Evolutionary conservation across 495 filamentous ascomycete species (phyloP).

Genomic region (Friedmanniomyces endolithicus): DNA sequence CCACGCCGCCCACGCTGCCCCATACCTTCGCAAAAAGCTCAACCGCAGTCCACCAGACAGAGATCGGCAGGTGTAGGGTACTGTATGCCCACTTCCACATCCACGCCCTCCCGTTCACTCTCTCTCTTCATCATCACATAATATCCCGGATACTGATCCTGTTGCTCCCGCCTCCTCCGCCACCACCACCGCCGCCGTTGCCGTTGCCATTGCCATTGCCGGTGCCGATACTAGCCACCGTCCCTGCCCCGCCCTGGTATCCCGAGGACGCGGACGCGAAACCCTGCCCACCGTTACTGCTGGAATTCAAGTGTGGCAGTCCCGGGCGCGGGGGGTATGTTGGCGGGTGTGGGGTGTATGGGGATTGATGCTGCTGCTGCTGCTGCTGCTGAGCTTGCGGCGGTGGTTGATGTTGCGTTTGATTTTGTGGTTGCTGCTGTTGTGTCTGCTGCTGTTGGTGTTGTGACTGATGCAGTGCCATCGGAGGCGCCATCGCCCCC

Average conservation of each 20-base stretch:
- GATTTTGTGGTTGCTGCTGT: background rate
- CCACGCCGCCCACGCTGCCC: too few relatives aligned
- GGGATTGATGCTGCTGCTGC: conserved; percentile 5
- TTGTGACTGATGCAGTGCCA: background rate
- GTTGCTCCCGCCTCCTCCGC: background rate
- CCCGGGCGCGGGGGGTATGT: background rate
- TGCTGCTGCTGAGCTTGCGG: conserved; percentile 3
- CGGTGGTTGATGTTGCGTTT: background rate
- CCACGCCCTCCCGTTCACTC: background rate
- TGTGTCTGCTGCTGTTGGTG: conserved; percentile 3
- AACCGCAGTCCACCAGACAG: background rate
- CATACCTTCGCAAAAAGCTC: background rate
- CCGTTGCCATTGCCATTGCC: too few relatives aligned
- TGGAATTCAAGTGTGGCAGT: background rate
- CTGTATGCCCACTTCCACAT: too few relatives aligned
- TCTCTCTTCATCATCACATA: too few relatives aligned
- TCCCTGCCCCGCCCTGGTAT: background rate
- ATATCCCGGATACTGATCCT: conserved; percentile 21
- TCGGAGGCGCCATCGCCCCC: background rate
- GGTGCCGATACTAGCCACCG: conserved; percentile 1
- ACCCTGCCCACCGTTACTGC: background rate
- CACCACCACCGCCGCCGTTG: too few relatives aligned
- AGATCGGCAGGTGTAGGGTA: too few relatives aligned
- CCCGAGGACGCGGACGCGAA: background rate
- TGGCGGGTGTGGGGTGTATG: background rate